Evolutionary conservation across 805 yeast species (phyloP).

Genomic region (Nakazawaea peltata): DNA sequence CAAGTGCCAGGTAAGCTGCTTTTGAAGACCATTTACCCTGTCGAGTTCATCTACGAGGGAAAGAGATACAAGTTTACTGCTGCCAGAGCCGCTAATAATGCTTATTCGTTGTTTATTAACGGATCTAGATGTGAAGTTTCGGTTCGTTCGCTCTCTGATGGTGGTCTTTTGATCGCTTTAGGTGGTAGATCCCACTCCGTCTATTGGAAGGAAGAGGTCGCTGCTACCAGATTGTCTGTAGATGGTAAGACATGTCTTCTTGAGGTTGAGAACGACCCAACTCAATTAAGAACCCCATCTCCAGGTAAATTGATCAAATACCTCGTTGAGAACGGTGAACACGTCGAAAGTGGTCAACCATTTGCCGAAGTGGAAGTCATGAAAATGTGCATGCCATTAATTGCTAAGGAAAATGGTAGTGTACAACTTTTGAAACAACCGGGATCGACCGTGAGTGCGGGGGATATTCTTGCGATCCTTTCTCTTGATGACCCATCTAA

Average conservation of each 20-base stretch:
- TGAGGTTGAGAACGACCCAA: slow-evolving; percentile 96
- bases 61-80: slow-evolving; percentile 90
- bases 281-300: slow-evolving; percentile 96
- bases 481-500: slow-evolving; percentile 94
- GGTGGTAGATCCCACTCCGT: slow-evolving; percentile 93
- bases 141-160: slow-evolving; percentile 85
- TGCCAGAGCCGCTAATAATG: slow-evolving; percentile 81
- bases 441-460: slow-evolving; percentile 94
- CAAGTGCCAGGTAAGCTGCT: slow-evolving; percentile 83
- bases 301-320: slow-evolving; percentile 96
- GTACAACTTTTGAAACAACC: slow-evolving; percentile 95
- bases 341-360: slow-evolving; percentile 82
- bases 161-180: slow-evolving; percentile 81
- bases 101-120: slow-evolving; percentile 83
- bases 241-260: slow-evolving; percentile 91
- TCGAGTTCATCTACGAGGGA: slow-evolving; percentile 95
- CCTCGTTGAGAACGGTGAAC: slow-evolving; percentile 93
- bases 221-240: slow-evolving; percentile 89
- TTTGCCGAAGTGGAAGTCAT: slow-evolving; percentile 98
- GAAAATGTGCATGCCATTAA: slow-evolving; percentile 99
- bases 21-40: slow-evolving; percentile 81
- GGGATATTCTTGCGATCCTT: slow-evolving; percentile 92
- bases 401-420: slow-evolving; percentile 89
- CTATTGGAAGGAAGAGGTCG: slow-evolving; percentile 97
- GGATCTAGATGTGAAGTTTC: slow-evolving; percentile 88